A percentile compares a stretch with the other conserved stretches of the same genome.
These are phyloP conservation scores for Fusarium brevicatenulatum DNA, from an alignment of 2,329 filamentous ascomycete species.

Conservation along the genomic window DNA sequence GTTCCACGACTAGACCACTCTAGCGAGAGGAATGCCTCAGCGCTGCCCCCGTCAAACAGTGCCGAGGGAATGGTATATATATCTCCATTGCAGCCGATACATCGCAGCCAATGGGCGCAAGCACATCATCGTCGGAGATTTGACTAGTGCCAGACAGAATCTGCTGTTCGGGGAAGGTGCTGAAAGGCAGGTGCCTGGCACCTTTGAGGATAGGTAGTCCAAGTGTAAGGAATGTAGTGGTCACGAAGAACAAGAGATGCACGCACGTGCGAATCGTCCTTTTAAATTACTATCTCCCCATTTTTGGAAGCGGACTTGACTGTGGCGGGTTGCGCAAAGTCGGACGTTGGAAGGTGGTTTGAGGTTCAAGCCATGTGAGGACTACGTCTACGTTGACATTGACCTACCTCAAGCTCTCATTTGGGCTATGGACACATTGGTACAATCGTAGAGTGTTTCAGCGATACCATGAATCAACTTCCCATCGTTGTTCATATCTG, in stretches of 20 bases:
- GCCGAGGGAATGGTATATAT: neutral
- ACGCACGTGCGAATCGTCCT: fast-evolving
- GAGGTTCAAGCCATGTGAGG: neutral
- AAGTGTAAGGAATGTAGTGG: neutral
- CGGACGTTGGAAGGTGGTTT: neutral
- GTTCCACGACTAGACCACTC: neutral
- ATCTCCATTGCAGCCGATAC: fast-evolving
- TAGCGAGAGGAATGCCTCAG: neutral
- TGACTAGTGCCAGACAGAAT: neutral
- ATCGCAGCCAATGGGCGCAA: no score
- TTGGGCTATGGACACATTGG: neutral
- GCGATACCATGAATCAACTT: fast-evolving
- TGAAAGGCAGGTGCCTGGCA: neutral
- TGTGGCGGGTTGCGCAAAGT: neutral
- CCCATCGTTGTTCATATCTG: no score
- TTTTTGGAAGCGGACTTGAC: neutral
- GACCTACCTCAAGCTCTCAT: neutral
- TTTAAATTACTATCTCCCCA: neutral
- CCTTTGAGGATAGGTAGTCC: neutral
- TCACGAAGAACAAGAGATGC: neutral
- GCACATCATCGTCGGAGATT: neutral
- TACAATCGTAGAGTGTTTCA: no score
- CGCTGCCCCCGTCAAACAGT: neutral
- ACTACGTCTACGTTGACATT: no score
- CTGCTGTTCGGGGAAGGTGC: fast-evolving